Conservation (phyloP, 2,329 filamentous ascomycete genomes). For the Volutella citrinella region DNA sequence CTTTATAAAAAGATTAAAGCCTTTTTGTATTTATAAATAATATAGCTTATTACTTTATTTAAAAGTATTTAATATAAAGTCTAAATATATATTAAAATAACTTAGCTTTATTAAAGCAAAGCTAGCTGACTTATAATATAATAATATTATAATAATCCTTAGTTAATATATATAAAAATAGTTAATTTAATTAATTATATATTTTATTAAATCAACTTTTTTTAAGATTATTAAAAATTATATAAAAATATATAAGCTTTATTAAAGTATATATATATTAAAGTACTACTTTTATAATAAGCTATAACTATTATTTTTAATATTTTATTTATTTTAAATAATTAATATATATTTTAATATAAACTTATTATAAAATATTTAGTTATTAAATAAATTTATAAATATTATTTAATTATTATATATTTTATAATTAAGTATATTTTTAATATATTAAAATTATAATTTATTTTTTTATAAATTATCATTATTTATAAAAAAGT, state of each 20-base stretch:
- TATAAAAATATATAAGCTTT: not conserved
- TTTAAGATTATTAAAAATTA: no score
- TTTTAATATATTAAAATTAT: not conserved
- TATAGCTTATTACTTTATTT: no score
- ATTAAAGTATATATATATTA: conserved; percentile 1
- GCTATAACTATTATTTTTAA: not conserved
- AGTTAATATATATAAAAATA: not conserved
- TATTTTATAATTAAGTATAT: conserved; percentile 1
- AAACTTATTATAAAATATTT: not conserved
- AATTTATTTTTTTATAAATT: not conserved
- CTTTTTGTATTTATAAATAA: no score
- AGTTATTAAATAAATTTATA: no score
- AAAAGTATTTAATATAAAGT: no score
- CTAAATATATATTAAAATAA: no score
- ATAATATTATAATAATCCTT: not conserved
- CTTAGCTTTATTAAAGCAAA: no score
- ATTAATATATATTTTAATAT: not conserved
- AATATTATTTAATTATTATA: conserved; percentile 1
- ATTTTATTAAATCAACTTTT: no score
- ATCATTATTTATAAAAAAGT: not conserved
- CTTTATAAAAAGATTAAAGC: no score
- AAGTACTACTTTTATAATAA: not conserved
- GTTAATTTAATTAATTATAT: not conserved
- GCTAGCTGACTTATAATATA: no score
- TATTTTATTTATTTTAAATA: not conserved